phyloP scores from a whole-genome alignment of 768 basidiomycete species.

The Dioszegia aurantiaca region DNA sequence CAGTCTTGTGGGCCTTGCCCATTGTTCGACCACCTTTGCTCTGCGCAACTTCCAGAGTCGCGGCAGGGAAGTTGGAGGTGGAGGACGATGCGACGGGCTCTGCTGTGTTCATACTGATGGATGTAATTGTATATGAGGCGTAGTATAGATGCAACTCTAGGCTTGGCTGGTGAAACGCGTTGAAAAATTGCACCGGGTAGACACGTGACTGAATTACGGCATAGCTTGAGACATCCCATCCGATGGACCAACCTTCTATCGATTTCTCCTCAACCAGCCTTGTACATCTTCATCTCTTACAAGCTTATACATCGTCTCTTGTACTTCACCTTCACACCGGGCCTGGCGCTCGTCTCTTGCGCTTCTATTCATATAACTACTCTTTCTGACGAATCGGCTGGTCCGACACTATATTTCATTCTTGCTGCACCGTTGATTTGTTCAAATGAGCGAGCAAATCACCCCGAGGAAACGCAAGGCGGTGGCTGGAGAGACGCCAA shows the following conservation, averaged over 20 bases:
- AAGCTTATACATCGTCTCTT: slow-evolving; percentile 6
- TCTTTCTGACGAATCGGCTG: neutral
- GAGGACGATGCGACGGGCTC: slow-evolving; percentile 24
- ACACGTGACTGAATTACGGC: neutral
- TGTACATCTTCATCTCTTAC: neutral
- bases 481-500: slow-evolving; percentile 12
- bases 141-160: neutral
- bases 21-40: slow-evolving; percentile 32
- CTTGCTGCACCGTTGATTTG: neutral
- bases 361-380: neutral
- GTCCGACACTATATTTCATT: neutral
- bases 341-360: slow-evolving; percentile 13
- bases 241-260: neutral
- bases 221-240: neutral
- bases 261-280: neutral
- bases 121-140: neutral
- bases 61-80: slow-evolving; percentile 6
- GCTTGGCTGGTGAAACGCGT: neutral
- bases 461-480: slow-evolving; percentile 38
- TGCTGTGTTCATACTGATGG: slow-evolving; percentile 10
- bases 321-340: neutral
- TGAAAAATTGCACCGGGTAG: neutral
- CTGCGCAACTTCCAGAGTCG: slow-evolving; percentile 24
- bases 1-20: slow-evolving; percentile 40
- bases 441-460: slow-evolving; percentile 9